These are phyloP conservation scores for Sporisorium exsertum DNA, from an alignment of 1,284 basidiomycete genomes.

Conservation along the genomic window DNA sequence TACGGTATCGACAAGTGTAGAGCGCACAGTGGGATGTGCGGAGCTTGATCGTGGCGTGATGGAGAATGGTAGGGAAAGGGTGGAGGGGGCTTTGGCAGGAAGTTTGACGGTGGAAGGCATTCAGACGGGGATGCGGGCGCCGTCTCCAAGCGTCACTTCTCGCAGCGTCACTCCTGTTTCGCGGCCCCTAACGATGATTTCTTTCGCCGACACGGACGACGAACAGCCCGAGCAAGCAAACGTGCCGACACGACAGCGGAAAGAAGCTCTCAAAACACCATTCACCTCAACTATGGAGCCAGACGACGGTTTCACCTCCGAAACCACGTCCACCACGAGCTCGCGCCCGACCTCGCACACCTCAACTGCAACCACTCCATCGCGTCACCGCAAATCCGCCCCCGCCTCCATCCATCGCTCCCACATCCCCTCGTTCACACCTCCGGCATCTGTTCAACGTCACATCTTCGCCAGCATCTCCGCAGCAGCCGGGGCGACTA, in stretches of 20 bases:
- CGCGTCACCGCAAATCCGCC: neutral
- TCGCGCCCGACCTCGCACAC: conserved; percentile 1
- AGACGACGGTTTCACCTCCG: neutral
- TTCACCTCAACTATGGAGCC: neutral
- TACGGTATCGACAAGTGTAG: neutral
- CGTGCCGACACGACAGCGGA: neutral
- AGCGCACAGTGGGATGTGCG: neutral
- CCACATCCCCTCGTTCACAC: neutral
- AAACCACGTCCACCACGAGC: neutral
- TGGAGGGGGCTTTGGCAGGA: neutral
- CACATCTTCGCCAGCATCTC: neutral
- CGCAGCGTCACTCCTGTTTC: neutral
- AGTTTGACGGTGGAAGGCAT: too few relatives aligned
- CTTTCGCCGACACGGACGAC: neutral
- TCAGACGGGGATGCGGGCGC: neutral
- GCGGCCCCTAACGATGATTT: neutral
- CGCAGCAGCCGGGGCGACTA: neutral
- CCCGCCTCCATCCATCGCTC: neutral
- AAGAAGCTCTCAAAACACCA: neutral
- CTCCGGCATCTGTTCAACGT: neutral
- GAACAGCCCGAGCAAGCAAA: too few relatives aligned
- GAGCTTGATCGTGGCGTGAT: neutral
- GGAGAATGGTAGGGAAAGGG: neutral
- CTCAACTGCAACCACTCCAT: neutral
- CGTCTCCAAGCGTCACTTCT: neutral